Evolutionary conservation across 2,329 filamentous ascomycete genomes (phyloP).

Genomic region (Colletotrichum sp.): DNA sequence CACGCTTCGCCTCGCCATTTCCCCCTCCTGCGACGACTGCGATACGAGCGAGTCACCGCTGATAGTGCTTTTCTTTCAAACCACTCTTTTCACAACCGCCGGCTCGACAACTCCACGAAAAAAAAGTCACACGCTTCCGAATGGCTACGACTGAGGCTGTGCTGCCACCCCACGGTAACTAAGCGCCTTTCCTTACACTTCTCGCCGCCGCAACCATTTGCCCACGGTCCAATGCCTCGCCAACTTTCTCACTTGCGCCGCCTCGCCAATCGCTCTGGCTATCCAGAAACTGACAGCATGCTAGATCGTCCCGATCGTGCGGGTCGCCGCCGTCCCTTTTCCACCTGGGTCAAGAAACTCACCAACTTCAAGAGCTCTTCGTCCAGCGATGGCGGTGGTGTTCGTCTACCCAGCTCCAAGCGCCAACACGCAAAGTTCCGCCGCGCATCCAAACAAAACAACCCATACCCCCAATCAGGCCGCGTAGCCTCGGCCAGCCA

Average conservation of each 20-base stretch:
- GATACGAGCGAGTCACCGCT: not conserved
- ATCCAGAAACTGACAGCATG: conserved; percentile 35
- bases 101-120: not conserved
- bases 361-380: conserved; percentile 79
- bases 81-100: not conserved
- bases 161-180: conserved; percentile 25
- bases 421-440: conserved; percentile 42
- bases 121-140: conserved; percentile 1
- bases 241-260: not conserved
- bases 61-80: not conserved
- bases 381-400: conserved; percentile 53
- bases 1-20: not conserved
- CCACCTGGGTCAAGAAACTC: conserved; percentile 93
- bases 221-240: not conserved
- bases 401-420: conserved; percentile 40
- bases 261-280: conserved; percentile 19
- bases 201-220: not conserved
- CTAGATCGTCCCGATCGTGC: conserved; percentile 68
- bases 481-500: conserved; percentile 45
- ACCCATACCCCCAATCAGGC: conserved; percentile 89
- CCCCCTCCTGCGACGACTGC: not conserved
- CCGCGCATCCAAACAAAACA: conserved; percentile 72
- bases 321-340: conserved; percentile 82
- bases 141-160: conserved; percentile 26
- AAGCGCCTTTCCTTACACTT: not conserved